Evolutionary conservation across 495 filamentous ascomycete species (phyloP), one percentile per base, ranked within the genome.

Genomic region (Tuber melanosporum): DNA sequence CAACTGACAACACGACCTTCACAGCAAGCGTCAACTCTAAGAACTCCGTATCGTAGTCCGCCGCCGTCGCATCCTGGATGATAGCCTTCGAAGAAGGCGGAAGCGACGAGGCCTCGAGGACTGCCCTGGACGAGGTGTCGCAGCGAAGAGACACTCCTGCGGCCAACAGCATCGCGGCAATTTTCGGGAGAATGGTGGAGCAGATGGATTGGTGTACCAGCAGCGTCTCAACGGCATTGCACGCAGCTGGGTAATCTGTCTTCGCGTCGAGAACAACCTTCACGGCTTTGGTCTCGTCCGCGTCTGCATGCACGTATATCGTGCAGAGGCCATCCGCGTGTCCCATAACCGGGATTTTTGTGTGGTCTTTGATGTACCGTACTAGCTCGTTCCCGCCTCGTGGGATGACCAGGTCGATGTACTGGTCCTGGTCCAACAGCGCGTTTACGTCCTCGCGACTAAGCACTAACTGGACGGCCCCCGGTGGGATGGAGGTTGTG

Each of bases 251-350:
- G 84, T 99, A 99, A 84, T 91, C 90, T 10, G 91, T 92, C 84
- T 99, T 99, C 36, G 95, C 91, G 85, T 99, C 96, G 78, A 97
- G 86, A 26, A 98, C 86, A 36, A 98, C 91, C 74, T 91, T 91
- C 19, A 90, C 88, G 42, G 93, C 92, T 82, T 91, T 91, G 41
- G 89, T 85, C 36, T 86, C 85, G 78, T 95, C 91, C 42, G 93
- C 95, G 70, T 94, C 92, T 19, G 88, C 85, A 80, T 94, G 92
- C 46, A 99, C 88, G 85, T 97, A 99, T 75, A 94, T 91, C 75
- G 89, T 89, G 86, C 95, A 99, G 75, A 98, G 88, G 44, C 95
- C 95, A 83, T 99, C 96, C 19, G 95, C 96, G 83, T 99, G 95
- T 47, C 95, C 95, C 43, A 99, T 89, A 9, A 99, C 96, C 0